Conservation (phyloP, 768 basidiomycete genomes). For the Mycena crocata region DNA sequence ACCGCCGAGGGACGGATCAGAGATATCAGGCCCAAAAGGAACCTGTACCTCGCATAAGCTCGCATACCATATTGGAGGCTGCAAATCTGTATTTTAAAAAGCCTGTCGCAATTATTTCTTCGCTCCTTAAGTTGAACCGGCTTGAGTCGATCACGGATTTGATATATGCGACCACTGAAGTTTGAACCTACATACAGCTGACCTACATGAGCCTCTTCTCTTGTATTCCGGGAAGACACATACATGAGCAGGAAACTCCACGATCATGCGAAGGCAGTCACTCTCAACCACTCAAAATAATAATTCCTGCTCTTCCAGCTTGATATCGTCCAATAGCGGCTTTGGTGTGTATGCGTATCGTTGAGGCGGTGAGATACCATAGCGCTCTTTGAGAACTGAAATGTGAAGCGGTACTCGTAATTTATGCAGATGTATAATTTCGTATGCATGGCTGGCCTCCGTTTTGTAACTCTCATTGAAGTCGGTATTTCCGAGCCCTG, state of each 20-base stretch:
- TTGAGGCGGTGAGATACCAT: slow-evolving; percentile 13
- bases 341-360: slow-evolving; percentile 18
- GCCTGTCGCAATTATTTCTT: too few relatives aligned
- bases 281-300: slow-evolving; percentile 11
- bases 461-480: slow-evolving; percentile 8
- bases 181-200: too few relatives aligned
- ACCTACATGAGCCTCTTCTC: too few relatives aligned
- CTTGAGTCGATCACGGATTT: too few relatives aligned
- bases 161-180: too few relatives aligned
- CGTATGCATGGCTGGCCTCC: slow-evolving; percentile 16
- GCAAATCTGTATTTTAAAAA: too few relatives aligned
- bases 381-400: neutral
- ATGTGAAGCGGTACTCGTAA: slow-evolving; percentile 7
- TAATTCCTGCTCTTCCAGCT: slow-evolving; percentile 12
- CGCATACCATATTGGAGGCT: too few relatives aligned
- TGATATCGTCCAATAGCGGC: slow-evolving; percentile 7
- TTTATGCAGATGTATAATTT: slow-evolving; percentile 21
- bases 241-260: neutral
- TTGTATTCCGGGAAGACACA: neutral
- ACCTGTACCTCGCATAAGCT: too few relatives aligned
- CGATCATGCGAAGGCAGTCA: neutral
- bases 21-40: too few relatives aligned
- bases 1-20: too few relatives aligned
- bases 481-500: slow-evolving; percentile 22
- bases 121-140: too few relatives aligned